These are phyloP conservation scores for Oryza nivara DNA, from an alignment of 176 grass and related monocot genomes.

Conservation along the genomic window DNA sequence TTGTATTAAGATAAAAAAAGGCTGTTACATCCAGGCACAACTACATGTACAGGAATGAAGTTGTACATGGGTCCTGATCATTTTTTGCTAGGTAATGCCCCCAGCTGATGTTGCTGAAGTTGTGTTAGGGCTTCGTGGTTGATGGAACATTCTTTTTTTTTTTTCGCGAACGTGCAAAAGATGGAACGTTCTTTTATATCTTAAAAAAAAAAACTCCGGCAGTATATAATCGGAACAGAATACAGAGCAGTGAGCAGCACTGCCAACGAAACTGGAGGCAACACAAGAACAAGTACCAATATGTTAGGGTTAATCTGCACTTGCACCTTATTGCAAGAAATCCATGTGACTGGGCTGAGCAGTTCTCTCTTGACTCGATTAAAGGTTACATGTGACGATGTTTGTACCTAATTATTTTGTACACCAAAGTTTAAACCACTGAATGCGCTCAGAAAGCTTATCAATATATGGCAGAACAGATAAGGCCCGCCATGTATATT, in stretches of 20 bases:
- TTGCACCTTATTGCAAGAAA: background rate
- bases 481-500: background rate
- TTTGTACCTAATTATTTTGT: background rate
- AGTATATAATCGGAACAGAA: background rate
- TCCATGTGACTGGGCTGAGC: background rate
- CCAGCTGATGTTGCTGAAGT: background rate
- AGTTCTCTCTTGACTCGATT: background rate
- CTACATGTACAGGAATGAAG: background rate
- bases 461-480: constrained; percentile 1
- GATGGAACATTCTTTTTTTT: background rate
- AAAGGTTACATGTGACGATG: background rate
- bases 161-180: too few species aligned
- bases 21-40: too few species aligned
- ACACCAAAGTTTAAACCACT: background rate
- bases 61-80: background rate
- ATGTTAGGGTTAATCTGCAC: background rate
- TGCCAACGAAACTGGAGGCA: background rate
- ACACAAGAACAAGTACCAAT: background rate
- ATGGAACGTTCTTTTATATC: background rate
- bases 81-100: background rate
- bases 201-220: background rate
- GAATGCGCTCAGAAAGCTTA: constrained; percentile 10
- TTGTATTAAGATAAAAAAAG: too few species aligned
- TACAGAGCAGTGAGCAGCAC: background rate
- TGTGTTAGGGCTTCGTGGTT: background rate